These are phyloP conservation scores for Paraphaeosphaeria sporulosa DNA, from an alignment of 2,329 filamentous ascomycete genomes.

Conservation along the genomic window DNA sequence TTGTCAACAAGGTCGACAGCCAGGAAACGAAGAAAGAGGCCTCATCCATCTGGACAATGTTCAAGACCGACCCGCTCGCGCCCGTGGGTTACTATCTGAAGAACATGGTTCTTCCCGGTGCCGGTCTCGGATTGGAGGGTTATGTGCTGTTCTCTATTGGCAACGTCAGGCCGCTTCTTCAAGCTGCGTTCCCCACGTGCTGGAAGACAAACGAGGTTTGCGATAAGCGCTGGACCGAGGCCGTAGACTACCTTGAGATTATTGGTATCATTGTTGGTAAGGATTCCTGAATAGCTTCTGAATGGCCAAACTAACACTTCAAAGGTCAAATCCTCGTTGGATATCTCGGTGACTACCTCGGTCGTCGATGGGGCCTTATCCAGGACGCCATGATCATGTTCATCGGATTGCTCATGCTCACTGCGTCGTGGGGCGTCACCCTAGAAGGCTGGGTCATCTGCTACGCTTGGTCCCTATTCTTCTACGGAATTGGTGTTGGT, in stretches of 20 bases:
- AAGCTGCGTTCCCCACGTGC: conserved; percentile 76
- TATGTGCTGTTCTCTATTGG: conserved; percentile 98
- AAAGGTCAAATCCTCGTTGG: conserved; percentile 79
- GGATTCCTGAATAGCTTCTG: background rate
- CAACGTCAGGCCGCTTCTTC: conserved; percentile 84
- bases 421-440: conserved; percentile 84
- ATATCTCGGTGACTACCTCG: conserved; percentile 80
- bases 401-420: conserved; percentile 88
- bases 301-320: conserved; percentile 8
- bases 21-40: conserved; percentile 75
- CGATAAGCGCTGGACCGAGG: conserved; percentile 78
- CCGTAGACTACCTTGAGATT: conserved; percentile 91
- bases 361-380: conserved; percentile 92
- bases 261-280: conserved; percentile 88
- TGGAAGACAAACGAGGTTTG: conserved; percentile 75
- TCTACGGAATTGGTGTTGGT: conserved; percentile 78
- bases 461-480: conserved; percentile 93
- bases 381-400: conserved; percentile 97
- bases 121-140: conserved; percentile 88
- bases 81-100: conserved; percentile 87
- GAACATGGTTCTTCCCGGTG: conserved; percentile 91
- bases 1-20: conserved; percentile 77
- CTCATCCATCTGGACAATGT: conserved; percentile 73
- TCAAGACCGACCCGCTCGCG: conserved; percentile 84
- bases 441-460: conserved; percentile 96